phyloP scores from a whole-genome alignment of 75 land plant genomes.

The Cryptomeria japonica region DNA sequence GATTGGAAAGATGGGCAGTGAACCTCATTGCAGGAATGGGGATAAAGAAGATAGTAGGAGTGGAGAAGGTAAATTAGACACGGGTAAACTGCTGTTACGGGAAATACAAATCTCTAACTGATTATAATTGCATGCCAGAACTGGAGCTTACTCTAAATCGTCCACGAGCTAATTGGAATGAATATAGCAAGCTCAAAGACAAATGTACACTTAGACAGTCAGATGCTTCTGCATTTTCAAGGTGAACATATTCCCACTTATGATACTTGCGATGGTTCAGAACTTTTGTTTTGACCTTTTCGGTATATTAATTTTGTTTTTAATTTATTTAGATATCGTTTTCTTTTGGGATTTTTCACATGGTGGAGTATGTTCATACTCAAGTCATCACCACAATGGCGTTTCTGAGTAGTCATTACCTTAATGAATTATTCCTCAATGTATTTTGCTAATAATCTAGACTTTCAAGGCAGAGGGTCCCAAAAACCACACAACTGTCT shows the following conservation, averaged over 20 bases:
- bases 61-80: background rate
- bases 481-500: no score
- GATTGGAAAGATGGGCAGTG: constrained; percentile 34
- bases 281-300: background rate
- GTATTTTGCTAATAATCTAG: no score
- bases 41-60: background rate
- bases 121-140: background rate
- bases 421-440: no score
- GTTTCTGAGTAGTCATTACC: no score
- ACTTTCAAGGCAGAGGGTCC: no score
- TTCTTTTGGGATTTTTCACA: no score
- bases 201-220: constrained; percentile 32
- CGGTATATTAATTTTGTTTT: no score
- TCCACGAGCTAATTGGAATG: background rate
- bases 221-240: constrained; percentile 38
- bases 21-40: background rate
- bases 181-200: constrained; percentile 5
- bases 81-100: background rate
- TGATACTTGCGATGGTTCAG: background rate
- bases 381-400: no score
- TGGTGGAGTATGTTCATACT: no score
- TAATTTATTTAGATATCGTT: no score
- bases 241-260: constrained; percentile 13
- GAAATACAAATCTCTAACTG: background rate
- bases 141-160: constrained; percentile 27